Evolutionary conservation across 495 filamentous ascomycete species (phyloP).

Genomic region (Glarea lozoyensis): DNA sequence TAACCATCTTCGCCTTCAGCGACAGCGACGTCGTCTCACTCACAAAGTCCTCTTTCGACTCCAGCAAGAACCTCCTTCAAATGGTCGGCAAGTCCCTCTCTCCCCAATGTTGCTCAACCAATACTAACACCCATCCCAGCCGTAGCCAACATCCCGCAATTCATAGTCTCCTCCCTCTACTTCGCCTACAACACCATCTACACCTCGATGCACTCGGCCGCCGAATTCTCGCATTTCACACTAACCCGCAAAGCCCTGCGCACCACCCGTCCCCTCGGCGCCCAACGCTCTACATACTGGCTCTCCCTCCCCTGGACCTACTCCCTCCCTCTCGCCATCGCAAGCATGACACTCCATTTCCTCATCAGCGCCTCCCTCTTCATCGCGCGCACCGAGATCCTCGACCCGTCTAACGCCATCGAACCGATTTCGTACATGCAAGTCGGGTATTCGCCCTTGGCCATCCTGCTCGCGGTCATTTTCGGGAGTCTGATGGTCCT

Average conservation of each 20-base stretch:
- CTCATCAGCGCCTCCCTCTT: conserved; percentile 19
- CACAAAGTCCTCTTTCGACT: background rate
- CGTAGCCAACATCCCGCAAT: conserved; percentile 33
- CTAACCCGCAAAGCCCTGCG: conserved; percentile 28
- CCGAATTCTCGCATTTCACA: conserved; percentile 22
- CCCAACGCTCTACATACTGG: conserved; percentile 33
- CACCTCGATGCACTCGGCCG: conserved; percentile 23
- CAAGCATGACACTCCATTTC: conserved; percentile 17
- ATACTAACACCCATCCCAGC: conserved; percentile 11
- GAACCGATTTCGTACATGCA: conserved; percentile 6
- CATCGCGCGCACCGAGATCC: conserved; percentile 5
- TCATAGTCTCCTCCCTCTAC: conserved; percentile 28
- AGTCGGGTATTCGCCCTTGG: conserved; percentile 10
- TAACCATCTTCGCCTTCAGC: background rate
- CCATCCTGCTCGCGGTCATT: conserved; percentile 20
- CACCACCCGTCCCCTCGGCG: conserved; percentile 32
- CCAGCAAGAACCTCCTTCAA: too few relatives aligned
- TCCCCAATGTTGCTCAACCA: too few relatives aligned
- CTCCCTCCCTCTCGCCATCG: conserved; percentile 26
- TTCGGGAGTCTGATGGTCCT: conserved; percentile 21
- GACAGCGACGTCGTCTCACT: too few relatives aligned
- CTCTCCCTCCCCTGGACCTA: conserved; percentile 37
- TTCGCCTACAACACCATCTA: conserved; percentile 29
- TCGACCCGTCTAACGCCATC: conserved; percentile 1
- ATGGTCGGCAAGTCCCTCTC: too few relatives aligned